Conservation (phyloP, 2,329 filamentous ascomycete species). For the Chaetomium sp. region DNA sequence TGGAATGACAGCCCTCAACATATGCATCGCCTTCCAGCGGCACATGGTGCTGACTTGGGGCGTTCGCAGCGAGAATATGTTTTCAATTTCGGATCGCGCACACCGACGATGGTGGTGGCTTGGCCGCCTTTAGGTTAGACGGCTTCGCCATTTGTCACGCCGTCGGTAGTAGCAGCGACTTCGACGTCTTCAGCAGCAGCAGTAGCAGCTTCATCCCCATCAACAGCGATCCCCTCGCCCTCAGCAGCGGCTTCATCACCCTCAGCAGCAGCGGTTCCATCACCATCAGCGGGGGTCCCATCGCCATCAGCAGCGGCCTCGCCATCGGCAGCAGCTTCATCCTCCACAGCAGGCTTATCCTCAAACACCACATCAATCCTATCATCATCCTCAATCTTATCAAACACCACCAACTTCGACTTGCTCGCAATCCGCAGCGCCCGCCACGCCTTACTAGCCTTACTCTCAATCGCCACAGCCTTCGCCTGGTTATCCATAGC, state of each 20-base stretch:
- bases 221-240: constrained; percentile 26
- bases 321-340: constrained; percentile 21
- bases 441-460: constrained; percentile 86
- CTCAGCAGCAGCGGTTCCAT: constrained; percentile 57
- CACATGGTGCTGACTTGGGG: constrained; percentile 51
- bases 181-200: constrained; percentile 30
- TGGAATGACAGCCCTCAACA: constrained; percentile 49
- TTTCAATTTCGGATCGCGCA: constrained; percentile 55
- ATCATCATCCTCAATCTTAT: constrained; percentile 79
- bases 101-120: constrained; percentile 61
- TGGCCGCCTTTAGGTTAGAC: constrained; percentile 42
- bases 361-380: constrained; percentile 56
- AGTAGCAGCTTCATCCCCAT: constrained; percentile 10
- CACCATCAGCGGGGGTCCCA: constrained; percentile 39
- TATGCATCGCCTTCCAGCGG: constrained; percentile 44
- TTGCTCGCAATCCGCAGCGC: constrained; percentile 74
- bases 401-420: constrained; percentile 68
- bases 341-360: constrained; percentile 32
- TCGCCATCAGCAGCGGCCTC: constrained; percentile 18
- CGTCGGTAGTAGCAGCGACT: constrained; percentile 11
- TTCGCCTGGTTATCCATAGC: constrained; percentile 57
- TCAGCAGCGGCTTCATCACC: constrained; percentile 35
- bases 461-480: constrained; percentile 55
- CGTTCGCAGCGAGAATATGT: constrained; percentile 56
- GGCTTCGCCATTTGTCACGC: constrained; percentile 16